phyloP scores from a whole-genome alignment of 1,284 basidiomycete species.

The Cystobasidiaceae sp. region DNA sequence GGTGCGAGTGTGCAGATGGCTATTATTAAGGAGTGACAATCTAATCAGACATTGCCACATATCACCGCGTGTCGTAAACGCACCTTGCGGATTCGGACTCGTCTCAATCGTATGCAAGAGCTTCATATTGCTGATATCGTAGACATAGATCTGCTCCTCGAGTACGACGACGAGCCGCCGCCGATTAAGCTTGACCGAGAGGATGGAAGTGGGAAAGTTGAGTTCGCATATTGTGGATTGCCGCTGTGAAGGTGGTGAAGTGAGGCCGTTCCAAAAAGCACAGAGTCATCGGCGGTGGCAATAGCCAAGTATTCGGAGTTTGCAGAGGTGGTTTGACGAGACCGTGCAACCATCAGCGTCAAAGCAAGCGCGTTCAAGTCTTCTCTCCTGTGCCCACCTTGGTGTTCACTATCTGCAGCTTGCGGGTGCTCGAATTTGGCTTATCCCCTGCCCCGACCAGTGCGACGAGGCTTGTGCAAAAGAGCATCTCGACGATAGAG shows the following conservation, averaged over 20 bases:
- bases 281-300: not conserved
- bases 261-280: not conserved
- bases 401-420: conserved; percentile 96
- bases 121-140: conserved; percentile 98
- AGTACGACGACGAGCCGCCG: conserved; percentile 93
- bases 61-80: conserved; percentile 22
- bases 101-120: conserved; percentile 96
- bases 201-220: conserved; percentile 89
- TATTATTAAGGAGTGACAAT: conserved; percentile 44
- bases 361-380: too few relatives aligned
- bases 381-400: too few relatives aligned
- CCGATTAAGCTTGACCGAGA: conserved; percentile 93
- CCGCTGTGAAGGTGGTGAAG: conserved; percentile 54
- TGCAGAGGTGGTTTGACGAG: too few relatives aligned
- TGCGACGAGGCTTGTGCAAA: conserved; percentile 95
- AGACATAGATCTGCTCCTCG: conserved; percentile 95
- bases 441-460: conserved; percentile 85
- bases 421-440: conserved; percentile 62
- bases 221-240: conserved; percentile 99
- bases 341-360: too few relatives aligned
- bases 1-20: conserved; percentile 93
- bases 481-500: conserved; percentile 97
- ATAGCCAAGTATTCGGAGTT: not conserved
- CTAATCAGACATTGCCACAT: not conserved
- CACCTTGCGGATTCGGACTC: conserved; percentile 87